Evolutionary conservation across 805 yeast species (phyloP), one percentile per base, ranked within the genome.

Genomic region (Grigorovia yakushimaensis): DNA sequence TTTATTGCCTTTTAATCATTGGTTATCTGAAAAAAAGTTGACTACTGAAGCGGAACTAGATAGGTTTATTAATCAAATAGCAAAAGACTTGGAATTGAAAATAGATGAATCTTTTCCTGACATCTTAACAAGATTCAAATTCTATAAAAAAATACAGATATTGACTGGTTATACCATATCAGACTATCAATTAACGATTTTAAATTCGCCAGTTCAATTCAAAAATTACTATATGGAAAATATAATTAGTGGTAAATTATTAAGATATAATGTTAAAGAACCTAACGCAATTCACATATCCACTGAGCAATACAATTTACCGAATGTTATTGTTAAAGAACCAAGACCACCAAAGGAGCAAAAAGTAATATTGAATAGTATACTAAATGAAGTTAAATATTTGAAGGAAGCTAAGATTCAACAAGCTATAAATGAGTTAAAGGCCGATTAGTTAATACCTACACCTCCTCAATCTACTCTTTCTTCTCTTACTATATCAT

Each of bases 271-370:
- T 55, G 88, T 83, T 59, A 74, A 80, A 60, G 77, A 80, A 57
- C 88, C 93, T n/a, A 77, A 83, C 56, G 91, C 87, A 24, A 77
- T 86, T 47, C 78, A 80, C 51, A 70, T 86, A 54, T 69, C 78
- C 48, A 62, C 69, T 7, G 71, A 69, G 24, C 81, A 77, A 41
- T 84, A 78, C 57, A 69, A 65, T 27, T 78, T 83, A 38, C 69
- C 77, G 4, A 85, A 84, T 54, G 67, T 81, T 33, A 30, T 41
- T 39, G 45, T 52, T 10, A 20, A 39, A 4, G 48, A 48, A 9
- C 79, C 73, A 55, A 70, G 72, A n/a, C 66, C 69, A 47, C 71
- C 73, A 40, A 62, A 64, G 49, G 69, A 72, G 48, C 77, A 76
- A 58, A 66, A 69, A 49, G 64, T 67, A 55, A 68, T 65, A 49